Base-by-base conservation (phyloP, 805 yeast genomes). In the Ogataea nitratoaversa region DNA sequence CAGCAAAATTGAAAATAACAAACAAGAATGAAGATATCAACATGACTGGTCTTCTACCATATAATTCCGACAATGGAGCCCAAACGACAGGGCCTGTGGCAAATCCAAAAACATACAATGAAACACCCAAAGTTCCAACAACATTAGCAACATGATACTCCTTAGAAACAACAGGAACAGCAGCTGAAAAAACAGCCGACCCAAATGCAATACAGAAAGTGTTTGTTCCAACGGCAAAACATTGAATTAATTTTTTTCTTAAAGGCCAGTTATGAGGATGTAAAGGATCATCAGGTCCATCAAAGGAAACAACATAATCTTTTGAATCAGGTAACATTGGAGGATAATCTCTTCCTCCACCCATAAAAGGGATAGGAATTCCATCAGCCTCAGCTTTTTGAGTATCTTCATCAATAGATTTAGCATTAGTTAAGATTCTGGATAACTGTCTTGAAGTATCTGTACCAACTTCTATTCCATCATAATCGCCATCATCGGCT, bases 1-100 rank as follows among this genome's bases (percentile, higher is more conserved):
- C 76, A 3, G 84, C 95, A 56, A 83, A 84, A 34, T 72, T 70
- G 62, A 87, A 85, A 34, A 74, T 52, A 17, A 73, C 65, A 55
- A 76, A 74, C 1, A 82, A 75, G 31, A 85, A 65, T 4, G 72
- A 60, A 5, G 89, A 76, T 3, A 78, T 46, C 2, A 83, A 48
- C 40, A 84, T 53, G 13, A 85, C 79, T 14, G 72, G 61, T 58
- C 76, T 75, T 61, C 95, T 75, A 40, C 95, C 93, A 49, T 71
- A 81, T 28, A 82, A 54, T 59, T 84, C 95, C n/a, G 91, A 82
- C 28, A 84, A 59, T 4, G 95, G 96, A 19, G 93, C 96, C 88
- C 93, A 90, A 28, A 87, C 54, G 37, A 90, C 69, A 3, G 98
- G 98, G 16, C 97, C 96, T 1, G 87, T 74, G 1, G 96, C 97